Percentiles rank a stretch among this genome's conserved stretches.
Evolutionary conservation across 208 protist species (phyloP).

Genomic region (Angomonas desouzai): DNA sequence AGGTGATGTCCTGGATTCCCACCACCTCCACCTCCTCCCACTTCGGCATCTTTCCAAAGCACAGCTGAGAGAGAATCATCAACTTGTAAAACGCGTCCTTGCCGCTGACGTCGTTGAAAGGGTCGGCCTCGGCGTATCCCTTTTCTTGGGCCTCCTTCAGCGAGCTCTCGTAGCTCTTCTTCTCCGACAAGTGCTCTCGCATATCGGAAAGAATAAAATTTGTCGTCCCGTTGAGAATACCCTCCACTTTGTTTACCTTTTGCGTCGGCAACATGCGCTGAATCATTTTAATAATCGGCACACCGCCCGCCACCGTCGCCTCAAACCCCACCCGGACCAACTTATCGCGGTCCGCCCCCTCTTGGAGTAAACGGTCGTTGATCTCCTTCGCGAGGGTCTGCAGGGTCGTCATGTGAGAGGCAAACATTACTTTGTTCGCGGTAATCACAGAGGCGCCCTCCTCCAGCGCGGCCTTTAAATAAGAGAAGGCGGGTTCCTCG

Average conservation of each 20-base stretch:
- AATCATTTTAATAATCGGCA: slow-evolving; percentile 34
- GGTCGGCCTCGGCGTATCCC: slow-evolving; percentile 41
- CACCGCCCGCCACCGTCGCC: slow-evolving; percentile 26
- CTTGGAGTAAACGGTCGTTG: neutral
- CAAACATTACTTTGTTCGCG: slow-evolving; percentile 42
- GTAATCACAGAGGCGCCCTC: slow-evolving; percentile 29
- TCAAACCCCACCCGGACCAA: slow-evolving; percentile 26
- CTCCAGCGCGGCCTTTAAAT: slow-evolving; percentile 22
- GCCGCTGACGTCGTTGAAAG: slow-evolving; percentile 30
- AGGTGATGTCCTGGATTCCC: slow-evolving; percentile 29
- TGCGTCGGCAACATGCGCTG: slow-evolving; percentile 29
- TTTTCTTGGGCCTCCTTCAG: slow-evolving; percentile 26
- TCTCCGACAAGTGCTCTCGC: slow-evolving; percentile 16
- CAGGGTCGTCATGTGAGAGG: slow-evolving; percentile 23
- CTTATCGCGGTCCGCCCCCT: neutral
- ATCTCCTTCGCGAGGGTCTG: slow-evolving; percentile 18
- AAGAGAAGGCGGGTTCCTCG: slow-evolving; percentile 27
- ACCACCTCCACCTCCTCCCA: slow-evolving; percentile 24
- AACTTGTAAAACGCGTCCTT: slow-evolving; percentile 38
- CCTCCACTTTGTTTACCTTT: slow-evolving; percentile 27
- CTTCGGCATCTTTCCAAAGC: slow-evolving; percentile 26
- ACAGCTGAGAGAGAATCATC: slow-evolving; percentile 21
- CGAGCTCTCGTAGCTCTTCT: slow-evolving; percentile 24
- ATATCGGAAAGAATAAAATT: slow-evolving; percentile 36
- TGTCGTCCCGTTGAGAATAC: slow-evolving; percentile 37